These are phyloP conservation scores for Cytospora schulzeri DNA, from an alignment of 2,329 filamentous ascomycete genomes.

Conservation along the genomic window DNA sequence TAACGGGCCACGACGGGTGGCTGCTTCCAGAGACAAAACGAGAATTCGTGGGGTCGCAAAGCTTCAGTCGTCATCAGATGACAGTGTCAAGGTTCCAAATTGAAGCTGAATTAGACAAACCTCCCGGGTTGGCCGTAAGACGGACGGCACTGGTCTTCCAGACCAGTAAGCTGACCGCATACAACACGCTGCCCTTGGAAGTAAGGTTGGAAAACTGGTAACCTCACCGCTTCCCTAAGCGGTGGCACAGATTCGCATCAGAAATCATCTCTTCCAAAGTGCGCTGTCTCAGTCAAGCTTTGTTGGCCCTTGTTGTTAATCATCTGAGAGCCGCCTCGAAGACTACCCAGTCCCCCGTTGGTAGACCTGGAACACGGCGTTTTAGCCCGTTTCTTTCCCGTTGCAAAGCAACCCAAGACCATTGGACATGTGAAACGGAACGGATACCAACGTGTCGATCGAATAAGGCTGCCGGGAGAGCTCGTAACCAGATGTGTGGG, in stretches of 20 bases:
- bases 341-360: background rate
- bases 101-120: background rate
- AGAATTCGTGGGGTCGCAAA: background rate
- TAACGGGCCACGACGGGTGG: background rate
- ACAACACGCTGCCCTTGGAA: background rate
- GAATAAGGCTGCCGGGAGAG: background rate
- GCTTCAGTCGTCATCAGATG: background rate
- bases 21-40: background rate
- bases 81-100: background rate
- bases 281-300: background rate
- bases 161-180: constrained; percentile 19
- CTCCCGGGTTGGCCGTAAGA: constrained; percentile 11
- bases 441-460: background rate
- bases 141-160: background rate
- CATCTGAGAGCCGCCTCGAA: constrained; percentile 16
- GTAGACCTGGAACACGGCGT: background rate
- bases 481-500: background rate
- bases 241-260: background rate
- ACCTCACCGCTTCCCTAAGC: background rate
- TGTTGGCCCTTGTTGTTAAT: background rate
- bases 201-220: background rate
- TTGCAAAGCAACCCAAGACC: background rate
- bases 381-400: background rate
- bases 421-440: background rate
- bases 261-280: background rate